Evolutionary conservation across 176 grass and related monocot species (phyloP).

Genomic region (Aegilops umbellulata): DNA sequence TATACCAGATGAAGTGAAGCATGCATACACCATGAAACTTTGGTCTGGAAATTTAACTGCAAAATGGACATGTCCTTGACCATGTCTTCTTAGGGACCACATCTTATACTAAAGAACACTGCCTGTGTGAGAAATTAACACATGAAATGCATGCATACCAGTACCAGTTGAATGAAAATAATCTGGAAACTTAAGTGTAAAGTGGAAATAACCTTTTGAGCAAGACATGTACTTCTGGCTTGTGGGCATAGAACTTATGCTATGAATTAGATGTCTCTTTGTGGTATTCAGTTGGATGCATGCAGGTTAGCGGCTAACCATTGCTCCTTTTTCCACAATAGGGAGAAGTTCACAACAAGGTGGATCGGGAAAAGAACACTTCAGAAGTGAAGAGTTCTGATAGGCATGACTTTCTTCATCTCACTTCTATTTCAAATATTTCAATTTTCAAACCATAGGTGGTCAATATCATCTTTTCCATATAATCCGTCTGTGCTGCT

Average conservation of each 20-base stretch:
- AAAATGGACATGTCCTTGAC: background rate
- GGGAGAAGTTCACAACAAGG: conserved; percentile 13
- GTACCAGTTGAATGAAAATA: background rate
- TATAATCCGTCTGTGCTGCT: background rate
- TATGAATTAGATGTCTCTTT: background rate
- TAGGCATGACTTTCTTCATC: conserved; percentile 31
- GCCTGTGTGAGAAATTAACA: conserved; percentile 9
- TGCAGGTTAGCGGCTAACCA: conserved; percentile 5
- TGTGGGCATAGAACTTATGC: conserved; percentile 9
- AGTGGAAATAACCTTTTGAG: background rate
- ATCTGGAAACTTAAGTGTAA: background rate
- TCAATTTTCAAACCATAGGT: conserved; percentile 11
- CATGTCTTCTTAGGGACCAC: conserved; percentile 28
- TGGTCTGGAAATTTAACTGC: background rate
- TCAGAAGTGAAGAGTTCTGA: conserved; percentile 34
- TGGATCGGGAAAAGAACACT: conserved; percentile 1
- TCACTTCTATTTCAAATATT: conserved; percentile 28
- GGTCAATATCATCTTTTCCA: background rate
- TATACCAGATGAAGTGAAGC: background rate
- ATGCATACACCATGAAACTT: background rate
- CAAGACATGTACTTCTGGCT: background rate
- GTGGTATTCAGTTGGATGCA: background rate
- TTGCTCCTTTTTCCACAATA: conserved; percentile 4
- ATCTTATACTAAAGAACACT: background rate
- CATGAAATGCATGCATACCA: background rate